Evolutionary conservation across 257 asterid genomes (phyloP), one percentile per base, ranked within the genome.

Genomic region (Gentiana straminea): DNA sequence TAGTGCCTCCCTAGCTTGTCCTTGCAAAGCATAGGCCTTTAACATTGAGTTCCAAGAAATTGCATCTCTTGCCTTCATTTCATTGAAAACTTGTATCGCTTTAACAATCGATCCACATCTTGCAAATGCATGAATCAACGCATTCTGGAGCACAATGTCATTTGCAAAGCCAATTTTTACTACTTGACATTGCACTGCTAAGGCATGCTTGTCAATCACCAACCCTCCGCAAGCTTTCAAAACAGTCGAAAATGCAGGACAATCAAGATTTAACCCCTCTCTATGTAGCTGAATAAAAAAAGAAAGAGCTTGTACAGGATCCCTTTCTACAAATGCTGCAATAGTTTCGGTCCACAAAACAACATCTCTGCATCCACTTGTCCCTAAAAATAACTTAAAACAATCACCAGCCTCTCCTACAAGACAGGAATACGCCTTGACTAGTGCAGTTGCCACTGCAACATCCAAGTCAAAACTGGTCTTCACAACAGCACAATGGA

Each of bases 21-120:
- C 97, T 45, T 86, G 93, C 48, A 84, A 59, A 37, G 97, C 90
- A 72, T 77, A 84, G 55, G 91, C 95, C 76, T 89, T 89, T 55
- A 89, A 57, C 64, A 89, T 75, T 43, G 97, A 74, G 57, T 82
- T 87, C 94, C 96, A 87, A 51, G 96, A 74, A 47, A 87, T 69
- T 24, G 72, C 65, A 69, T 87, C 96, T 75, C 75, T 80, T 5
- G 34, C 50, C 10, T 61, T 53, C 86, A 80, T 82, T 67, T 67
- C 81, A 39, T 67, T 44, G 64, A 87, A 87, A 54, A 80, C 80
- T 72, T 72, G 75, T 62, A 64, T 64, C 11, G 94, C 94, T 7
- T 57, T 48, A 49, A 56, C 53, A 57, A 86, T 64, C 1, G 81
- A 89, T 52, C 97, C 96, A 68, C 88, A 81, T 64, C 95, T 77